Conservation (phyloP, 805 yeast genomes). For the Lachancea lanzarotensis region DNA sequence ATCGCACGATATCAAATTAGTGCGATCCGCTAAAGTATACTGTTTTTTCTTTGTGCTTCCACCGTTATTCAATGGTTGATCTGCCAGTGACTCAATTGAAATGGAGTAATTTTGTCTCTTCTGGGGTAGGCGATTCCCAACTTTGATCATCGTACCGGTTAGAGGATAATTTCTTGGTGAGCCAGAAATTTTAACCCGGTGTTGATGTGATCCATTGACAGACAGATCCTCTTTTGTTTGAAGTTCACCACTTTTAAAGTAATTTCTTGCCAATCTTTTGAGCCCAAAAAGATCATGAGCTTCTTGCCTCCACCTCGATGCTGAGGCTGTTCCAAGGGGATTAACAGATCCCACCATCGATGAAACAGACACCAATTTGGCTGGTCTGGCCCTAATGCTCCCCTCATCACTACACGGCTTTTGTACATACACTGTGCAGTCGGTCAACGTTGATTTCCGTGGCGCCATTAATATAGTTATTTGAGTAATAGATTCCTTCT, state of each 20-base stretch:
- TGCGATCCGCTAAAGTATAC: not conserved
- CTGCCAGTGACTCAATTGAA: not conserved
- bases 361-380: slow-evolving; percentile 10
- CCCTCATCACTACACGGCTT: slow-evolving; percentile 1
- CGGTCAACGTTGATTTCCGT: not conserved
- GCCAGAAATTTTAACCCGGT: not conserved
- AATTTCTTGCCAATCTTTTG: slow-evolving; percentile 23
- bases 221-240: slow-evolving; percentile 1
- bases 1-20: not conserved
- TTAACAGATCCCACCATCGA: slow-evolving; percentile 11
- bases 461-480: slow-evolving; percentile 3
- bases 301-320: slow-evolving; percentile 5
- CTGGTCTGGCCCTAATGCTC: not conserved
- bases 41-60: not conserved
- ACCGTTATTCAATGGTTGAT: not conserved
- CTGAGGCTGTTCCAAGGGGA: not conserved
- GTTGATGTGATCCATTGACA: not conserved
- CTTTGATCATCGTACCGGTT: slow-evolving; percentile 4
- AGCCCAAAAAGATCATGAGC: slow-evolving; percentile 24
- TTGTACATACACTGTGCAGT: slow-evolving; percentile 3
- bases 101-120: slow-evolving; percentile 1
- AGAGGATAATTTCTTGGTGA: not conserved
- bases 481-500: not conserved
- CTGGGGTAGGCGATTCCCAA: slow-evolving; percentile 4
- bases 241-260: slow-evolving; percentile 10